Evolutionary conservation across 176 grass and related monocot species (phyloP).

Genomic region (Carex scoparia): DNA sequence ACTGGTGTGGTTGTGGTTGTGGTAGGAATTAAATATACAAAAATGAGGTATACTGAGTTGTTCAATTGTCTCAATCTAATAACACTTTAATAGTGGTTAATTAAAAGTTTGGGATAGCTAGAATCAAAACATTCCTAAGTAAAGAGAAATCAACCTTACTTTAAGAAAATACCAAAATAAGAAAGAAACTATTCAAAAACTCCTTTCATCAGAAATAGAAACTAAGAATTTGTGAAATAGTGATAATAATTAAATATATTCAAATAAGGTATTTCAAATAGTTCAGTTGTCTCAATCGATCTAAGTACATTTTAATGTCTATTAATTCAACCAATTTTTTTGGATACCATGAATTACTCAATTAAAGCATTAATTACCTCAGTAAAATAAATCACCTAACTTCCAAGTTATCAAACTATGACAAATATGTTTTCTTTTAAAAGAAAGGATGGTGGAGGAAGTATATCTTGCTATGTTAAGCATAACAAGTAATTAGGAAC

Average conservation of each 20-base stretch:
- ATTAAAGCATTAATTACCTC: not conserved
- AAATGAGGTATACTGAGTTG: not conserved
- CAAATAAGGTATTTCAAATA: not conserved
- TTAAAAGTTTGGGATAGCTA: not conserved
- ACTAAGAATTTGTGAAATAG: not conserved
- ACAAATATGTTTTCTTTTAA: not conserved
- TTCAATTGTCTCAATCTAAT: not conserved
- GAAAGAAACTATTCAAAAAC: not conserved
- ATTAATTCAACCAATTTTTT: not conserved
- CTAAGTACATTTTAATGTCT: not conserved
- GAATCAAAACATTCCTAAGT: not conserved
- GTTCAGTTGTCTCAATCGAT: not conserved
- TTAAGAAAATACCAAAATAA: not conserved
- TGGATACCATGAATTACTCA: not conserved
- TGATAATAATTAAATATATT: not conserved
- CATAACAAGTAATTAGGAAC: not conserved
- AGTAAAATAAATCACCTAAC: not conserved
- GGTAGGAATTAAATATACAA: not conserved
- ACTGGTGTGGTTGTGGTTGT: not conserved
- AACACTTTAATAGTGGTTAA: not conserved
- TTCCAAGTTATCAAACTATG: not conserved
- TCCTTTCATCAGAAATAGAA: not conserved
- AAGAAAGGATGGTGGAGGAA: not conserved
- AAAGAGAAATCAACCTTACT: not conserved
- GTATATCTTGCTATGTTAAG: not conserved